Base-by-base conservation (phyloP, 108 stramenopile genomes). In the Seminavis robusta region DNA sequence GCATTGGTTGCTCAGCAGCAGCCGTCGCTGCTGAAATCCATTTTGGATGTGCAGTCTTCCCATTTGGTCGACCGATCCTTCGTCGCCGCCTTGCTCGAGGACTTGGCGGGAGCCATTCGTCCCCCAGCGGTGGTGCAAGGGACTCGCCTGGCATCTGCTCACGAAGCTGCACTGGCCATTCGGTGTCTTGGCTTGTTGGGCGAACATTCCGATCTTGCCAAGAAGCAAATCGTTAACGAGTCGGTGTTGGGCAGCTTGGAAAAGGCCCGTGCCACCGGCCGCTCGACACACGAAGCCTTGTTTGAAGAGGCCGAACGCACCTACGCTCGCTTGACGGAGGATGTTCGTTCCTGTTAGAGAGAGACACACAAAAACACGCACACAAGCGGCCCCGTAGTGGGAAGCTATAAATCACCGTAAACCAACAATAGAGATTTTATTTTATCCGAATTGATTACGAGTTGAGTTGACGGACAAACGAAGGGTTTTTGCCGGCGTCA, bases 131-230 rank as follows among this genome's bases (percentile, higher is more conserved):
- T 54, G 9, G 75, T 42, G 47, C 47, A 7, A 30, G 72, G 60
- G 10, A 67, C 44, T 23, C 47, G 51, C 30, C 45, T 77, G 50
- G 62, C 78, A 1, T 69, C 72, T 4, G 53, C 38, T 5, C 78
- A 79, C 43, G 78, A 79, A 45, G 61, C 78, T 0, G 63, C 68
- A 15, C 39, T 79, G 17, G 78, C 72, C 6, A 53, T 69, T 19
- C 55, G 60, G 8, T 73, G 69, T 58, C 31, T 79, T 13, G 38
- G 68, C 9, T 23, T 66, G 3, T 38, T 79, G 33, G 63, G 57
- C 19, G 49, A 61, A 20, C 24, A 58, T 34, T 29, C 13, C 16
- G 33, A 40, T 16, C 17, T 16, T 6, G 30, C 52, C 6, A 25
- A 29, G 8, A 33, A n/a, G 26, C 26, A 21, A 15, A 52, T 52